Conservation (phyloP, 805 yeast genomes). For the Candida pseudofarinosa region DNA sequence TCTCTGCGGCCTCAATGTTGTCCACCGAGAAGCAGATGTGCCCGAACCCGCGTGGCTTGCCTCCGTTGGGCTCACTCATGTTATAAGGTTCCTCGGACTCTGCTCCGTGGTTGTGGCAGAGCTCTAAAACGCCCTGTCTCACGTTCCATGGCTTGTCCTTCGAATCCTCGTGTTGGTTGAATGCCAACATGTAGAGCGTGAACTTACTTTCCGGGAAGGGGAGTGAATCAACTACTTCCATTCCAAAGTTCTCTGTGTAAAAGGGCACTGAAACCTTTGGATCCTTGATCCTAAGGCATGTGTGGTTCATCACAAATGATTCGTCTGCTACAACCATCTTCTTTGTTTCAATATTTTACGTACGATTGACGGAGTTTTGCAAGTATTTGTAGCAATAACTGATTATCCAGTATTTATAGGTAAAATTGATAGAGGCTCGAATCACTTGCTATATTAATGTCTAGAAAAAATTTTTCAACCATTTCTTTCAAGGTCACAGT, state of each 20-base stretch:
- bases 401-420: background rate
- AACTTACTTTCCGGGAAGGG: conserved; percentile 54
- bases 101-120: conserved; percentile 76
- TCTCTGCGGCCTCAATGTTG: conserved; percentile 63
- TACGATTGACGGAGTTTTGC: too few relatives aligned
- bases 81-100: conserved; percentile 54
- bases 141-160: conserved; percentile 37
- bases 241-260: conserved; percentile 71
- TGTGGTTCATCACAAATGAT: conserved; percentile 54
- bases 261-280: conserved; percentile 69
- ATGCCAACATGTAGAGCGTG: conserved; percentile 66
- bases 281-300: conserved; percentile 78
- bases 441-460: too few relatives aligned
- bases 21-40: conserved; percentile 88
- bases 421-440: background rate
- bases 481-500: too few relatives aligned
- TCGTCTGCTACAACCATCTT: conserved; percentile 29
- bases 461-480: too few relatives aligned
- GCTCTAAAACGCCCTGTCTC: conserved; percentile 71
- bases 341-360: too few relatives aligned
- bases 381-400: background rate
- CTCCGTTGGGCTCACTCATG: conserved; percentile 77
- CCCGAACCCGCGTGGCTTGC: conserved; percentile 88
- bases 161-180: conserved; percentile 40
- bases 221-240: conserved; percentile 53